Conservation (phyloP, 768 basidiomycete species). For the Phallus indusiatus region DNA sequence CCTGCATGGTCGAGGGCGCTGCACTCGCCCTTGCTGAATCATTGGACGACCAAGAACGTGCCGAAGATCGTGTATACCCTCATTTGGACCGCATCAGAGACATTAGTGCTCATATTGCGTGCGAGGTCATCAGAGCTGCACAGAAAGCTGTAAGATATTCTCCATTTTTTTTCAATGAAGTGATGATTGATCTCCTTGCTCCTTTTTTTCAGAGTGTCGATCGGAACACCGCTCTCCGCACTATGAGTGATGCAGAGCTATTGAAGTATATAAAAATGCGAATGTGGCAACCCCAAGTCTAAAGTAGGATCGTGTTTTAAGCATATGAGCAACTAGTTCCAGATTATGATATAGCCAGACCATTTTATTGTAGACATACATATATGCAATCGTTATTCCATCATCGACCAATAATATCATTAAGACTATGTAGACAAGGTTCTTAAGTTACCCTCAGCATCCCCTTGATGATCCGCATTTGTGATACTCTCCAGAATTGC, state of each 20-base stretch:
- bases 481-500: too few species aligned
- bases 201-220: slow-evolving; percentile 42
- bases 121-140: slow-evolving; percentile 67
- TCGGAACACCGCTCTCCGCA: slow-evolving; percentile 40
- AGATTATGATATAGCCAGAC: too few species aligned
- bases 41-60: slow-evolving; percentile 60
- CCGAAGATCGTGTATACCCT: slow-evolving; percentile 68
- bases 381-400: too few species aligned
- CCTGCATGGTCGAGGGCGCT: slow-evolving; percentile 83
- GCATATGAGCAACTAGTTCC: too few species aligned
- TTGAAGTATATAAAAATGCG: slow-evolving; percentile 43
- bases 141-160: slow-evolving; percentile 55
- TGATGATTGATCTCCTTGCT: slow-evolving; percentile 28
- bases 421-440: too few species aligned
- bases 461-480: too few species aligned
- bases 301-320: too few species aligned
- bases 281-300: slow-evolving; percentile 58
- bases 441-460: too few species aligned
- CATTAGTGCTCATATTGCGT: slow-evolving; percentile 69
- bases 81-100: slow-evolving; percentile 74
- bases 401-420: too few species aligned
- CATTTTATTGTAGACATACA: too few species aligned
- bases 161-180: slow-evolving; percentile 10
- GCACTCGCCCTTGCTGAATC: slow-evolving; percentile 72
- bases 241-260: slow-evolving; percentile 47